A percentile compares a stretch with the other conserved stretches of the same genome.
Conservation (phyloP, 106 monocot species). For the Gastrodia elata region DNA sequence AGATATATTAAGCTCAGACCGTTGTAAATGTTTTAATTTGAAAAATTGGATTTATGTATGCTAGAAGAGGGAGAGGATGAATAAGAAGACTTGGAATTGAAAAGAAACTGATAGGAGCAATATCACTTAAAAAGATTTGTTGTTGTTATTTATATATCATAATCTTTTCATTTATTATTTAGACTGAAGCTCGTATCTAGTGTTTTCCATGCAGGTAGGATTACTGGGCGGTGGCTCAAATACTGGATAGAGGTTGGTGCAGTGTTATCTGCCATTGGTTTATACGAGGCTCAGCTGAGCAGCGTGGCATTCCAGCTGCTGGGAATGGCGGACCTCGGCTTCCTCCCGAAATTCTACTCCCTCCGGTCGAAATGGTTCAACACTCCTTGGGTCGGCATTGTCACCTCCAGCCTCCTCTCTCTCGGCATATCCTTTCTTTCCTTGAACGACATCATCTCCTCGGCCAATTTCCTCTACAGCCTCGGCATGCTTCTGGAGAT, state of each 20-base stretch:
- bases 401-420: conserved; percentile 53
- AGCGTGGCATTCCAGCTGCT: conserved; percentile 73
- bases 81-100: no score
- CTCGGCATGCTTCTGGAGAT: conserved; percentile 89
- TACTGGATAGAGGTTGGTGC: conserved; percentile 72
- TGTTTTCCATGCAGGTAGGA: conserved; percentile 35
- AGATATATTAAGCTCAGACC: no score
- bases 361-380: conserved; percentile 46
- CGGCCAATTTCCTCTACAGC: conserved; percentile 85
- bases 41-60: no score
- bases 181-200: background rate
- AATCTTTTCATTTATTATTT: no score
- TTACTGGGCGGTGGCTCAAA: conserved; percentile 77
- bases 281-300: conserved; percentile 89
- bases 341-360: conserved; percentile 55
- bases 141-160: no score
- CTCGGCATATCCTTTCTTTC: conserved; percentile 73
- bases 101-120: no score
- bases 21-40: no score
- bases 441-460: conserved; percentile 64
- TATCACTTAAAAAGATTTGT: no score
- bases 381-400: conserved; percentile 76
- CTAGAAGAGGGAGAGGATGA: no score
- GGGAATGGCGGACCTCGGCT: conserved; percentile 76
- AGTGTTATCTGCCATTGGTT: conserved; percentile 66